Percentiles rank a stretch among this genome's conserved stretches.
These are phyloP conservation scores for Tuber borchii DNA, from an alignment of 495 filamentous ascomycete genomes.

Conservation along the genomic window DNA sequence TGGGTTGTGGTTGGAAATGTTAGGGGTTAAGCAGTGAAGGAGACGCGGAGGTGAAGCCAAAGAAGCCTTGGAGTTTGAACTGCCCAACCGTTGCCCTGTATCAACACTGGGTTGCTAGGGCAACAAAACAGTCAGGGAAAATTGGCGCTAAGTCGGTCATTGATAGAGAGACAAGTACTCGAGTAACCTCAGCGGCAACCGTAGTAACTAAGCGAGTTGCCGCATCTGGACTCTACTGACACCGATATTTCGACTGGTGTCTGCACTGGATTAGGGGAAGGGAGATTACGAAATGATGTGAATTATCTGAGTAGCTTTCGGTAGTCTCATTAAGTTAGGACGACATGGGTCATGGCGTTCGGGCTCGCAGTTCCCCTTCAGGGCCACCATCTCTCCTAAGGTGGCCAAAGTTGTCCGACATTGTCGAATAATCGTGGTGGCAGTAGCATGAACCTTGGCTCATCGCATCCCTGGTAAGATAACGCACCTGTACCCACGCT, in stretches of 20 bases:
- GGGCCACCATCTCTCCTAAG: background rate
- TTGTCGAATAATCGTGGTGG: background rate
- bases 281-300: background rate
- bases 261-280: background rate
- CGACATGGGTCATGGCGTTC: too few relatives aligned
- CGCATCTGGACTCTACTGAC: background rate
- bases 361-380: background rate
- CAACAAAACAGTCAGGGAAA: background rate
- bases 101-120: background rate
- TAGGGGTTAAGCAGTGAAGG: background rate
- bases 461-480: background rate
- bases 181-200: background rate
- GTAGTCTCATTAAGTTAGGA: too few relatives aligned
- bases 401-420: background rate
- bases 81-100: background rate
- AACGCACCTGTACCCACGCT: too few relatives aligned
- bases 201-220: background rate
- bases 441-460: background rate
- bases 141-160: background rate
- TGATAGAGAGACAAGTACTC: too few relatives aligned
- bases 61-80: background rate
- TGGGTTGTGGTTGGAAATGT: background rate
- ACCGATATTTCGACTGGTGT: background rate
- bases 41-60: background rate
- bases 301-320: too few relatives aligned